Base-by-base conservation (phyloP, 2,329 filamentous ascomycete genomes). In the Phialemonium atrogriseum region DNA sequence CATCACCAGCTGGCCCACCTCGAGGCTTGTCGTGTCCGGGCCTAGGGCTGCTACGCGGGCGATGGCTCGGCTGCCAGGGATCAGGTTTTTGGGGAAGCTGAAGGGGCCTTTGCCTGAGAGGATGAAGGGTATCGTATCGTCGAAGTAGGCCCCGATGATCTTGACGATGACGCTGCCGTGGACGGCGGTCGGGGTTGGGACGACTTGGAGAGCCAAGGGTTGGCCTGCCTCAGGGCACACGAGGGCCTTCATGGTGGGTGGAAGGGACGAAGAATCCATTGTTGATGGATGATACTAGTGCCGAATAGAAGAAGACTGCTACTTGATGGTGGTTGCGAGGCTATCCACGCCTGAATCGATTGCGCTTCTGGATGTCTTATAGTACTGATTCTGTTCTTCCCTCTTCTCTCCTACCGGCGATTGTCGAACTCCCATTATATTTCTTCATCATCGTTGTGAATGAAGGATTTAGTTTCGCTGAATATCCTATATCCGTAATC, bases 1-100 rank as follows among this genome's bases (percentile, higher is more conserved):
- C 21, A 49, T 41, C 7, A 60, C 56, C 3, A 61, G 47, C 32
- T 59, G 44, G 5, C 56, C 56, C 7, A 39, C 36, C 11, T 30
- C 14, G 5, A 60, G 36, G 5, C 31, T 33, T 2, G 49, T 50
- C 4, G 52, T 44, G 40, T 61, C 57, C 2, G 51, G 47, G 3
- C 54, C 54, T 3, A 44, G 22, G 13, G 50, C 47, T 5, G 38
- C 51, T 5, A 61, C 35, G 16, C 56, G 52, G 4, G 49, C 58
- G n/a, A 61, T 39, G 32, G 48, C 50, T 19, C 41, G 44, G 10
- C 32, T 27, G 14, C 55, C 55, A 4, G 46, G 42, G 4, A 51
- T 44, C 7, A 53, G 35, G 3, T 55, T 52, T 4, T 38, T 43
- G 2, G 54, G 45, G 29, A 52, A 45, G 18, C 38, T 38, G 35